These are phyloP conservation scores for Acrocalymma vagum DNA, from an alignment of 2,329 filamentous ascomycete species.

Conservation along the genomic window DNA sequence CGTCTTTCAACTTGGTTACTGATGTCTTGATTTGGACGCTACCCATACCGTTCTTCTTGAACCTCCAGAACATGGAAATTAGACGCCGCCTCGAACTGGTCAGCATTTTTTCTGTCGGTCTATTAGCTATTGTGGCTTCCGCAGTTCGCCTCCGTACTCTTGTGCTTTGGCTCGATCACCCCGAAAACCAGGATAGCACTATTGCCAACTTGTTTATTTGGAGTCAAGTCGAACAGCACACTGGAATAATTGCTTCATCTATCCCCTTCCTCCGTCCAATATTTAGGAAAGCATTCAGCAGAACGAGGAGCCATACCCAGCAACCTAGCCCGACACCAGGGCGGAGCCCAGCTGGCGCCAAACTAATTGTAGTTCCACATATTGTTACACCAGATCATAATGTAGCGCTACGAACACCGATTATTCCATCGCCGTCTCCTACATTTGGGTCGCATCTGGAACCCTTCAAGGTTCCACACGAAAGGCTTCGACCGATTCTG, in stretches of 20 bases:
- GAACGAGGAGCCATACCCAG: conserved; percentile 10
- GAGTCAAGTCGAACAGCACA: conserved; percentile 42
- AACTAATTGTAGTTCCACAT: too few species aligned
- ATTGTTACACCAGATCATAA: conserved; percentile 16
- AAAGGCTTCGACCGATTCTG: conserved; percentile 22
- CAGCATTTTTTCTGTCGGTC: conserved; percentile 42
- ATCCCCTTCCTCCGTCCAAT: conserved; percentile 41
- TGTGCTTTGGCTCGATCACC: conserved; percentile 33
- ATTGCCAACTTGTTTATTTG: conserved; percentile 35
- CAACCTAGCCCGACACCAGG: conserved; percentile 23
- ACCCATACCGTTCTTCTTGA: conserved; percentile 54
- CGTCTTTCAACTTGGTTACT: conserved; percentile 50
- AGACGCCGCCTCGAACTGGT: conserved; percentile 60
- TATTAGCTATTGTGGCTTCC: conserved; percentile 40
- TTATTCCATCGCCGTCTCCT: conserved; percentile 33
- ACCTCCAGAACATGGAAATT: conserved; percentile 53
- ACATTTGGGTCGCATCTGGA: conserved; percentile 19
- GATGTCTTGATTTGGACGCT: conserved; percentile 53
- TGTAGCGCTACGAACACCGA: conserved; percentile 22
- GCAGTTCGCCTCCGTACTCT: conserved; percentile 36
- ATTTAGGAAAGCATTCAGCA: conserved; percentile 20
- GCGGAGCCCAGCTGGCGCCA: conserved; percentile 16
- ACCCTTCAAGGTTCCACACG: conserved; percentile 24
- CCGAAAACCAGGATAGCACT: conserved; percentile 19
- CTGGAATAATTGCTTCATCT: conserved; percentile 40